Conservation (phyloP, 2,329 filamentous ascomycete genomes). For the Trichophyton rubrum region DNA sequence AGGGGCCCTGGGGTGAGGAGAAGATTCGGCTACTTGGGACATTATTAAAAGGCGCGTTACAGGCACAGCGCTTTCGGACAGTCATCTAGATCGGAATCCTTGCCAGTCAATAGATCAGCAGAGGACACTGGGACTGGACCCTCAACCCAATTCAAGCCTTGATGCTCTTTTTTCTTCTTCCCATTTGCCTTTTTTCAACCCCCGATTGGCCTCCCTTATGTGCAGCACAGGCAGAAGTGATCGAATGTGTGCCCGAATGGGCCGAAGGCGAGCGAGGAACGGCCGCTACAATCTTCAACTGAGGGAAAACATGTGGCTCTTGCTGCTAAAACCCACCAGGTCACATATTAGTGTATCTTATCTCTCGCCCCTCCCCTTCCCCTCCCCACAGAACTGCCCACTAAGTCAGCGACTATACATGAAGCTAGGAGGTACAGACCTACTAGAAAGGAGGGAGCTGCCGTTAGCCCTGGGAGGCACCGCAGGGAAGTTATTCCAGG, state of each 20-base stretch:
- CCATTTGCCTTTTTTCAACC: not conserved
- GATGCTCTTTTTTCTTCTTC: not conserved
- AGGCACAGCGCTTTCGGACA: not conserved
- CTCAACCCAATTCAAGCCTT: not conserved
- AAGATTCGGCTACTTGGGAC: not conserved
- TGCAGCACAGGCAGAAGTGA: not conserved
- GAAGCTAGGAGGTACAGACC: not conserved
- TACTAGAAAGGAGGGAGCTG: not conserved
- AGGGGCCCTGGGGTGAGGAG: not conserved
- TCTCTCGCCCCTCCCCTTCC: conserved; percentile 1
- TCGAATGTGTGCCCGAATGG: not conserved
- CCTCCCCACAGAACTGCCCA: not conserved
- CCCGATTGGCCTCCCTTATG: not conserved
- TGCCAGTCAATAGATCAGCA: not conserved
- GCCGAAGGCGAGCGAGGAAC: not conserved
- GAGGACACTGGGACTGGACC: not conserved
- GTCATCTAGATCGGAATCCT: not conserved
- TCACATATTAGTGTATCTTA: not conserved
- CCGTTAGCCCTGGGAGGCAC: not conserved
- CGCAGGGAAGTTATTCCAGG: not conserved
- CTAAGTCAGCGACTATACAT: not conserved
- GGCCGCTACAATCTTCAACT: not conserved
- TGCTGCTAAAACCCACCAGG: not conserved
- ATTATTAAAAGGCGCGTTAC: not conserved
- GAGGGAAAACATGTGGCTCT: not conserved